These are phyloP conservation scores for Talaromyces amestolkiae DNA, from an alignment of 2,329 filamentous ascomycete species.

Conservation along the genomic window DNA sequence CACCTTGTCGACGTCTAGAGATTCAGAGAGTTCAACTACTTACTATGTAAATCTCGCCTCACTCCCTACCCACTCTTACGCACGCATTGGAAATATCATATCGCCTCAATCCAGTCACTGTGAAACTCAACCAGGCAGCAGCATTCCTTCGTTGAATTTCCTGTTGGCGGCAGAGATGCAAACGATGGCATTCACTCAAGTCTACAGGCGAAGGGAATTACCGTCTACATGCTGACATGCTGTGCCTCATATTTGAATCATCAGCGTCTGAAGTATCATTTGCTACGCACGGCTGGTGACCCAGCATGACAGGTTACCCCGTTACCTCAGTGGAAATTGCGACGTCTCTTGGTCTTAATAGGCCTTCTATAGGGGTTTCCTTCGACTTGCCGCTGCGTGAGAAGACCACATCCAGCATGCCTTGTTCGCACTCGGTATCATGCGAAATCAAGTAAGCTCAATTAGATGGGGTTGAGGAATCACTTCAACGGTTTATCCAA, in stretches of 20 bases:
- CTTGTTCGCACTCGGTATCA: neutral
- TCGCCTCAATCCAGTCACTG: neutral
- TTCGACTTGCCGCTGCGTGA: neutral
- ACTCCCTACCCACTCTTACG: slow-evolving; percentile 7
- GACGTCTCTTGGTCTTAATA: neutral
- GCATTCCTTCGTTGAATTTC: neutral
- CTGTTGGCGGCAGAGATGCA: neutral
- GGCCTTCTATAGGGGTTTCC: neutral
- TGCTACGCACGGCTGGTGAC: neutral
- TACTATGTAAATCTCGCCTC: neutral
- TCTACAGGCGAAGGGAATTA: neutral
- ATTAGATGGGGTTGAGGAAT: neutral
- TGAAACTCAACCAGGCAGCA: slow-evolving; percentile 7
- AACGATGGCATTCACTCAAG: neutral
- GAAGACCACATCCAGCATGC: neutral
- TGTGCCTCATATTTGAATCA: neutral
- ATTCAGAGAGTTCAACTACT: neutral
- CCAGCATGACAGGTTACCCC: neutral
- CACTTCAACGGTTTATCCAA: neutral
- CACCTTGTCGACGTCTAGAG: neutral
- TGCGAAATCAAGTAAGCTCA: neutral
- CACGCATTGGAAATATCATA: neutral
- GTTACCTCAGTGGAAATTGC: neutral
- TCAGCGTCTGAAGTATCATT: neutral
- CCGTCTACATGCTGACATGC: neutral